Evolutionary conservation across 2,329 filamentous ascomycete species (phyloP).

Genomic region (Seiridium unicorne): DNA sequence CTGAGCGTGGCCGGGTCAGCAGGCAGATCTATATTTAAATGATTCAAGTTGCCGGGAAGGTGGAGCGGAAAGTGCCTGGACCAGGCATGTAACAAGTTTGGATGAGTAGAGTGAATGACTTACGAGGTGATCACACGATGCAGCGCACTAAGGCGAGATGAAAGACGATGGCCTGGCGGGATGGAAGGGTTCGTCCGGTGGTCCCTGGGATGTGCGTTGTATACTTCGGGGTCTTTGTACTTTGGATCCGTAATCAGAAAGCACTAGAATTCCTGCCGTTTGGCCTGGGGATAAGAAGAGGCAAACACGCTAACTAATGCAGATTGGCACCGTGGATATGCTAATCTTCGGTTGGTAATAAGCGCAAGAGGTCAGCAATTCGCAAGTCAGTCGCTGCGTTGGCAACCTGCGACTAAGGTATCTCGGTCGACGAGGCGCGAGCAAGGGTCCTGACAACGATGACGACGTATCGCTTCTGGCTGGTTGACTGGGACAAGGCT

Average conservation of each 20-base stretch:
- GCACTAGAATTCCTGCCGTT: not conserved
- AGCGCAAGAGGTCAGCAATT: not conserved
- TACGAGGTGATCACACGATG: slow-evolving; percentile 4
- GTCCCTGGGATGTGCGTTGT: not conserved
- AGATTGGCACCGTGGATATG: not conserved
- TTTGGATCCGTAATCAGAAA: not conserved
- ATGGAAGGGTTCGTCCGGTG: not conserved
- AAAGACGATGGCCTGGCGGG: not conserved
- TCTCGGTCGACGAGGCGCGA: slow-evolving; percentile 3
- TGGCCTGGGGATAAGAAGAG: not conserved
- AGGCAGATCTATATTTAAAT: slow-evolving; percentile 7
- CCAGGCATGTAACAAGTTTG: not conserved
- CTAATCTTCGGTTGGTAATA: not conserved
- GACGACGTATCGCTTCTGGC: not conserved
- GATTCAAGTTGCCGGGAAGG: not conserved
- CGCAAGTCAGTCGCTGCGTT: slow-evolving; percentile 4
- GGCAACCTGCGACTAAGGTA: not conserved
- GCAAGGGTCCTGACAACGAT: slow-evolving; percentile 3
- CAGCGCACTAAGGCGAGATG: slow-evolving; percentile 2
- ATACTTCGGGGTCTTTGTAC: not conserved
- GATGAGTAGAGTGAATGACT: not conserved
- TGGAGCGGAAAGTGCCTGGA: not conserved
- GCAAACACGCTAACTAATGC: not conserved
- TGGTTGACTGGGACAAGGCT: slow-evolving; percentile 22
- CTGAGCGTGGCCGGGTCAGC: slow-evolving; percentile 1